Conservation (phyloP, 305 asterid genomes). For the Plantago lanceolata region DNA sequence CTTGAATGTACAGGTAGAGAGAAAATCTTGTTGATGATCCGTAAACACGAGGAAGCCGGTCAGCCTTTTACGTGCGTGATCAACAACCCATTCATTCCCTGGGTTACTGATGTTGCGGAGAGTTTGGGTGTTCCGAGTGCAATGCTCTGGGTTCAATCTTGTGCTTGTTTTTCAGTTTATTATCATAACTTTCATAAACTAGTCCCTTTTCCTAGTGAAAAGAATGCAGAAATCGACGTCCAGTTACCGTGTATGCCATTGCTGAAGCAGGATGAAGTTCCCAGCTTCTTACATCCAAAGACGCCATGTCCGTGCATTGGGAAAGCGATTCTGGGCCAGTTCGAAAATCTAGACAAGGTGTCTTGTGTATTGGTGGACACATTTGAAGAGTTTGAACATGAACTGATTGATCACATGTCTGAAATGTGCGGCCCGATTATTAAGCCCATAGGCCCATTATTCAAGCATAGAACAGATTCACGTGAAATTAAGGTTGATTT, state of each 20-base stretch:
- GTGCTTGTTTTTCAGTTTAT: slow-evolving; percentile 60
- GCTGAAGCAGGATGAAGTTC: slow-evolving; percentile 59
- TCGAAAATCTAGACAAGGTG: slow-evolving; percentile 38
- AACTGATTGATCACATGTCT: slow-evolving; percentile 37
- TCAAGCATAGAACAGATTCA: slow-evolving; percentile 15
- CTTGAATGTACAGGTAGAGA: slow-evolving; percentile 44
- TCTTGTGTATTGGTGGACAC: slow-evolving; percentile 65
- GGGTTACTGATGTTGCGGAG: slow-evolving; percentile 74
- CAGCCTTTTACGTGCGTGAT: slow-evolving; percentile 61
- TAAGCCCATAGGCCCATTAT: slow-evolving; percentile 65
- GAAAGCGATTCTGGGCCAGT: slow-evolving; percentile 46
- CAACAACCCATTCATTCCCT: slow-evolving; percentile 68
- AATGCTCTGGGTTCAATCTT: slow-evolving; percentile 73
- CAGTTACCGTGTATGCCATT: slow-evolving; percentile 55
- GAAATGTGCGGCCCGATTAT: slow-evolving; percentile 44
- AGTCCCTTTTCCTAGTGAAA: slow-evolving; percentile 46
- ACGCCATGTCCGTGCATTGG: slow-evolving; percentile 30
- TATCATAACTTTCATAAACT: slow-evolving; percentile 40
- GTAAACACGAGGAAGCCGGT: slow-evolving; percentile 40
- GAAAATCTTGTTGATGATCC: slow-evolving; percentile 39
- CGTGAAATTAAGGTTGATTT: slow-evolving; percentile 40
- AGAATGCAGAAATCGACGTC: slow-evolving; percentile 40
- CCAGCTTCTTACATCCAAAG: slow-evolving; percentile 53
- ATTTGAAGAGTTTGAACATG: slow-evolving; percentile 52
- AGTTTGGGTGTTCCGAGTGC: slow-evolving; percentile 53